phyloP scores from a whole-genome alignment of 2,329 filamentous ascomycete genomes.

The Nigrospora sphaerica region DNA sequence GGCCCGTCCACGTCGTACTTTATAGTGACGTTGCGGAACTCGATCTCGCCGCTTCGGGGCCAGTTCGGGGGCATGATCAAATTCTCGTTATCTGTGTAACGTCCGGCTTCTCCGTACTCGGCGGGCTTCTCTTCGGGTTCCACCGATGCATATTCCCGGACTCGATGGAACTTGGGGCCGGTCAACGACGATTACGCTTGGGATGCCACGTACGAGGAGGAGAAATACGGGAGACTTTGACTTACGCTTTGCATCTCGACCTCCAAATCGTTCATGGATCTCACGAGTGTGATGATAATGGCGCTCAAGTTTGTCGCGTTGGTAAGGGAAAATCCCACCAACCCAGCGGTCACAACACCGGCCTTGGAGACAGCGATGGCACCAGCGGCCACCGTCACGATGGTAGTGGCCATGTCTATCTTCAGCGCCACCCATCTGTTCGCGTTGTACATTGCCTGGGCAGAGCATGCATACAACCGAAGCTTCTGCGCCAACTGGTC shows the following conservation, averaged over 20 bases:
- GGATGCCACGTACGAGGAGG: constrained; percentile 8
- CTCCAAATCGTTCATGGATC: constrained; percentile 48
- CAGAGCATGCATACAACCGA: constrained; percentile 35
- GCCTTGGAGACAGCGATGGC: constrained; percentile 43
- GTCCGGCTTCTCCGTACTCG: constrained; percentile 28
- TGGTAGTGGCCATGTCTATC: constrained; percentile 45
- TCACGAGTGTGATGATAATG: constrained; percentile 43
- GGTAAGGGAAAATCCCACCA: constrained; percentile 49
- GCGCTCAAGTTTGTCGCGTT: constrained; percentile 47
- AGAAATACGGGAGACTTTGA: constrained; percentile 1
- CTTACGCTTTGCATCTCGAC: constrained; percentile 48
- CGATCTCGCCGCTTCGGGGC: constrained; percentile 39
- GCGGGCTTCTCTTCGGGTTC: constrained; percentile 37
- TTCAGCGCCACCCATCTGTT: constrained; percentile 52
- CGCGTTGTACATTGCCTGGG: constrained; percentile 45
- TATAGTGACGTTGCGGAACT: constrained; percentile 43
- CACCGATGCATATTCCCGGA: constrained; percentile 40
- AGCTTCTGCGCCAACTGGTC: constrained; percentile 43
- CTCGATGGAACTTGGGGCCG: constrained; percentile 34
- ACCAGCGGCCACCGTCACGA: constrained; percentile 43
- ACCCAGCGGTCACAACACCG: constrained; percentile 38
- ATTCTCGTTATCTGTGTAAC: constrained; percentile 31
- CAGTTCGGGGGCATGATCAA: constrained; percentile 33
- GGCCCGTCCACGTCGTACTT: constrained; percentile 37
- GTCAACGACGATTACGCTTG: neutral